Base-by-base conservation (phyloP, 208 protist genomes). In the Acanthamoeba sp. region DNA sequence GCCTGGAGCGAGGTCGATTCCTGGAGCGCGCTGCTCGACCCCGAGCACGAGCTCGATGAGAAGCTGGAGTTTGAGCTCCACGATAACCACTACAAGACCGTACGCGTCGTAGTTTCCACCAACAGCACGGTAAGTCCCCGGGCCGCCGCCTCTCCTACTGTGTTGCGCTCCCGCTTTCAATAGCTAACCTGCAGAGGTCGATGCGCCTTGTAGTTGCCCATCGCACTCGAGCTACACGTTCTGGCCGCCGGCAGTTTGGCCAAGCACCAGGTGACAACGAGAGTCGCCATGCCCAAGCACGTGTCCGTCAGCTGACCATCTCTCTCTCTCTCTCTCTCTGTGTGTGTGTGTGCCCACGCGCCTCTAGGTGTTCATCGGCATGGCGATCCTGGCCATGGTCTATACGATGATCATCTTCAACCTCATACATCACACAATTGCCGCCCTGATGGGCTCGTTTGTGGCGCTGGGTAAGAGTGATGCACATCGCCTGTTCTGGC, bases 341-440 rank as follows among this genome's bases (percentile, higher is more conserved):
- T n/a, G n/a, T n/a, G n/a, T n/a, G n/a, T n/a, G n/a, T n/a, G 45
- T 50, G 45, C 18, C 45, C 22, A 27, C 36, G 69, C 27, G 18
- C 38, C 57, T 34, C 48, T 78, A 96, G 92, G 95, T 97, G 2
- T 5, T 95, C 5, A 85, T 97, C 85, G 96, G 96, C 38, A 93
- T 85, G 9, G 27, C 95, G n/a, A 93, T 97, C 36, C 69, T 97
- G 6, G n/a, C 97, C 10, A 22, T 95, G 42, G 96, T 97, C 20
- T 97, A 97, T 71, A 73, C 91, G 5, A 73, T 97, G 27, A 97
- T 97, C 66, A 88, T 97, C 10, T 97, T 97, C 90, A 96, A 97
- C 62, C 92, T 97, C 27, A 55, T 97, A 27, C 95, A 97, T 34
- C 85, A 96, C 42, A 97, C 96, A 5, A 88, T 96, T 42, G 96